phyloP scores from a whole-genome alignment of 331 rosid genomes.

The Malus hybrid region DNA sequence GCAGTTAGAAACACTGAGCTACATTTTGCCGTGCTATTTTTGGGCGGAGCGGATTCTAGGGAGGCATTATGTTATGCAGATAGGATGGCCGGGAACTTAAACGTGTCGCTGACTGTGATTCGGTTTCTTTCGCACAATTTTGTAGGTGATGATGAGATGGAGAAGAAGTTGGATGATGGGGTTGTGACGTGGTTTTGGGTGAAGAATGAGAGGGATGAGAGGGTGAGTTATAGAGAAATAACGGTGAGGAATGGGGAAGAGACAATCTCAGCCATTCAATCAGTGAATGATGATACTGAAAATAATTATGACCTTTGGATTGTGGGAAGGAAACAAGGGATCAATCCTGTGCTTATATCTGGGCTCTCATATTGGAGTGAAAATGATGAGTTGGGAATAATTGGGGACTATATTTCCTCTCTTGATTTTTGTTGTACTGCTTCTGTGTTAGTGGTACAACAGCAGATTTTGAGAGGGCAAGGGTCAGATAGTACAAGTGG shows the following conservation, averaged over 20 bases:
- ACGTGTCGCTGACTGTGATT: conserved; percentile 37
- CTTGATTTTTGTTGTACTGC: conserved; percentile 43
- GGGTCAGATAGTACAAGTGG: background rate
- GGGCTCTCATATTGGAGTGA: conserved; percentile 63
- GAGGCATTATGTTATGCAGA: conserved; percentile 77
- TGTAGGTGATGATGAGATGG: conserved; percentile 47
- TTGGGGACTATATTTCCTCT: conserved; percentile 70
- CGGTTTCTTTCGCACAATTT: conserved; percentile 43
- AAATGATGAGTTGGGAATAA: conserved; percentile 53
- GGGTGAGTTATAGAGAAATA: conserved; percentile 56
- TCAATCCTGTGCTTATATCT: conserved; percentile 52
- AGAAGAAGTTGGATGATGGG: conserved; percentile 87
- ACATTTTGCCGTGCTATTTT: conserved; percentile 35
- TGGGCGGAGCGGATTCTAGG: conserved; percentile 75
- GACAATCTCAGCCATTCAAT: conserved; percentile 47
- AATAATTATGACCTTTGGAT: conserved; percentile 49
- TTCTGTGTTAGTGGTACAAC: conserved; percentile 71
- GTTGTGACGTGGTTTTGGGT: conserved; percentile 82
- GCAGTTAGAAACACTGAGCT: background rate
- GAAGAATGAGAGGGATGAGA: conserved; percentile 52
- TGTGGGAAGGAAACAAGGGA: conserved; percentile 74
- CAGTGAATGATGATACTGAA: conserved; percentile 29
- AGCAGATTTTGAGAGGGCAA: conserved; percentile 55
- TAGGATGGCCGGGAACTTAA: conserved; percentile 28
- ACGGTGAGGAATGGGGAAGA: conserved; percentile 57